Base-by-base conservation (phyloP, 2,329 filamentous ascomycete species). In the Seiridium unicorne region DNA sequence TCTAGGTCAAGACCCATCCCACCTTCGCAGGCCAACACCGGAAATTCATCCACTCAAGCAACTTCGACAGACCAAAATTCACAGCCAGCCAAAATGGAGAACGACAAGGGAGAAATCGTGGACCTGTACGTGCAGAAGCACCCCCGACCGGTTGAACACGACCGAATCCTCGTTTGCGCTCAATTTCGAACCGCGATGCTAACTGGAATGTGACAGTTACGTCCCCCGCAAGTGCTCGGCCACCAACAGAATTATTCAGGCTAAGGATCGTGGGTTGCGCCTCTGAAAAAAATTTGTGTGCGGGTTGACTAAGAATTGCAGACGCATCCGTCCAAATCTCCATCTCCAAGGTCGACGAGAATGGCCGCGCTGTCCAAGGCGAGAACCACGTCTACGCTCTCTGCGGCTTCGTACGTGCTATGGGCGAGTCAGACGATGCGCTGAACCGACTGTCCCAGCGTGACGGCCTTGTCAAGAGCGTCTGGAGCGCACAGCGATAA, bases 101-200 rank as follows among this genome's bases (percentile, higher is more conserved):
- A 99, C 93, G 95, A 98, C 87, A 93, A 93, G 85, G 94, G 94
- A 85, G 93, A 98, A 84, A 93, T 97, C 84, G 95, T 98, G 81
- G 94, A 98, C 85, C 93, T 97, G 92, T 97, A 89, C 82, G 89
- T 82, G 47, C 32, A 26, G 18, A 46, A 13, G 26, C 18, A 46
- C 18, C 26, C 38, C 53, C 36, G 70, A 62, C 61, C 61, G 65
- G 68, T 58, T 49, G 42, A 59, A 18, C 18, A 26, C 32, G 35
- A 35, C 32, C 13, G 49, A 32, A 26, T 26, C 18, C 18, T 26
- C 18, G 18, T 26, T 26, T 26, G 18, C 18, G 18, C 18, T 26
- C 18, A 49, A 31, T 26, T 31, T 49, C 31, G 49, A 26, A 26
- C 18, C 18, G 18, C 18, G 18, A 26, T 26, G 18, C 18, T 26